Conservation (phyloP, 257 asterid species). For the Salvia miltiorrhiza region DNA sequence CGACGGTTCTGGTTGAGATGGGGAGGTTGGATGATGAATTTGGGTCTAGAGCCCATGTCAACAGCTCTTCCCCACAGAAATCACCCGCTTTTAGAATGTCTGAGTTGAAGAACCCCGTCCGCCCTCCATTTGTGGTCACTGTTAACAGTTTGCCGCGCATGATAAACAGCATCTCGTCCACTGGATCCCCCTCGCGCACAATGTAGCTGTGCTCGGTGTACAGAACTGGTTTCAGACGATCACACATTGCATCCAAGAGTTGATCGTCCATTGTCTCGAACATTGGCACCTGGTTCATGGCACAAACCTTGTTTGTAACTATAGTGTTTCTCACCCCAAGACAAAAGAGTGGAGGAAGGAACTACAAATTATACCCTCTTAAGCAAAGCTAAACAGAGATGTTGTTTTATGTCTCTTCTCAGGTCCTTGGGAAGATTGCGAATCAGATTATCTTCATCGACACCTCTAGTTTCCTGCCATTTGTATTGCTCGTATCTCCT, state of each 20-base stretch:
- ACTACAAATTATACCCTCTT: slow-evolving; percentile 49
- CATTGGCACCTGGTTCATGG: slow-evolving; percentile 65
- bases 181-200: slow-evolving; percentile 91
- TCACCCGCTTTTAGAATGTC: slow-evolving; percentile 72
- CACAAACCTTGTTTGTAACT: no score
- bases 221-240: slow-evolving; percentile 76
- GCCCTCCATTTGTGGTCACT: slow-evolving; percentile 81
- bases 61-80: slow-evolving; percentile 97
- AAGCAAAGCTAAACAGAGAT: slow-evolving; percentile 82
- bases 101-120: slow-evolving; percentile 76
- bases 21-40: slow-evolving; percentile 74
- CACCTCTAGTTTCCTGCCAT: slow-evolving; percentile 93
- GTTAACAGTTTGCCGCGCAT: slow-evolving; percentile 77
- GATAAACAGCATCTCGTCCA: slow-evolving; percentile 77
- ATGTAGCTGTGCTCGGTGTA: slow-evolving; percentile 76
- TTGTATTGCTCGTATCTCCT: slow-evolving; percentile 81
- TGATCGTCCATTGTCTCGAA: slow-evolving; percentile 91
- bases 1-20: slow-evolving; percentile 79
- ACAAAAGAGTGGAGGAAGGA: neutral
- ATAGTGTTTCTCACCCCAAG: no score
- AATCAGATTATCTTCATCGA: slow-evolving; percentile 76
- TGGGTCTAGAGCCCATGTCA: slow-evolving; percentile 91
- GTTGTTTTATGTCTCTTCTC: slow-evolving; percentile 86
- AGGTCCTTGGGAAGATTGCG: slow-evolving; percentile 87
- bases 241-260: slow-evolving; percentile 81